A percentile compares a stretch with the other conserved stretches of the same genome.
Conservation (phyloP, 1,284 basidiomycete genomes). For the Thecaphora frezii region DNA sequence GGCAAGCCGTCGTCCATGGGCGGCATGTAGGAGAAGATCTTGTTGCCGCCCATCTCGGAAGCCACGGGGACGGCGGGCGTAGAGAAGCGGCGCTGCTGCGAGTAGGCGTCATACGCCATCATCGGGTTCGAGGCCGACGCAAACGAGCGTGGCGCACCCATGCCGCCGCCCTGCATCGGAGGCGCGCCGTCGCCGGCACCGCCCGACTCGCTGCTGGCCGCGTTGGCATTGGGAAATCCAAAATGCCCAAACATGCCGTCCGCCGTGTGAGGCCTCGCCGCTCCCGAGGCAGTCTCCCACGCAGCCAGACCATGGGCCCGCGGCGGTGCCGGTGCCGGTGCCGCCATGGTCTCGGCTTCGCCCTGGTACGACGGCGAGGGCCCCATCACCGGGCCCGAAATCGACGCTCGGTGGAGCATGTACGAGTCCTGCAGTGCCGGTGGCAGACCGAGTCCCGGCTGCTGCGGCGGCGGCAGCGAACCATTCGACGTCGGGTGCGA, state of each 20-base stretch:
- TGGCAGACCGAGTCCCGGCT: neutral
- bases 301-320: conserved; percentile 39
- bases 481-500: neutral
- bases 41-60: conserved; percentile 16
- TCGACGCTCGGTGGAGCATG: conserved; percentile 32
- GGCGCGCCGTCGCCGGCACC: too few relatives aligned
- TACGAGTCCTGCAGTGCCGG: neutral
- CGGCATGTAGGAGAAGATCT: conserved; percentile 46
- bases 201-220: too few relatives aligned
- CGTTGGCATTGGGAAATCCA: conserved; percentile 1
- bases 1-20: conserved; percentile 16
- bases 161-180: neutral
- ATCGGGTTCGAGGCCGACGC: neutral
- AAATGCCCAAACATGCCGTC: conserved; percentile 51
- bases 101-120: conserved; percentile 13
- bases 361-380: conserved; percentile 10
- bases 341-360: conserved; percentile 9
- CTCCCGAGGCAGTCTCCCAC: conserved; percentile 43
- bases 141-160: neutral
- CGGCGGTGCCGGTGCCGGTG: conserved; percentile 26
- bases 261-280: conserved; percentile 49
- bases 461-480: too few relatives aligned
- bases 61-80: conserved; percentile 8
- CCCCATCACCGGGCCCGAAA: conserved; percentile 42
- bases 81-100: conserved; percentile 26